Base-by-base conservation (phyloP, 768 basidiomycete genomes). In the Lentinula boryana region DNA sequence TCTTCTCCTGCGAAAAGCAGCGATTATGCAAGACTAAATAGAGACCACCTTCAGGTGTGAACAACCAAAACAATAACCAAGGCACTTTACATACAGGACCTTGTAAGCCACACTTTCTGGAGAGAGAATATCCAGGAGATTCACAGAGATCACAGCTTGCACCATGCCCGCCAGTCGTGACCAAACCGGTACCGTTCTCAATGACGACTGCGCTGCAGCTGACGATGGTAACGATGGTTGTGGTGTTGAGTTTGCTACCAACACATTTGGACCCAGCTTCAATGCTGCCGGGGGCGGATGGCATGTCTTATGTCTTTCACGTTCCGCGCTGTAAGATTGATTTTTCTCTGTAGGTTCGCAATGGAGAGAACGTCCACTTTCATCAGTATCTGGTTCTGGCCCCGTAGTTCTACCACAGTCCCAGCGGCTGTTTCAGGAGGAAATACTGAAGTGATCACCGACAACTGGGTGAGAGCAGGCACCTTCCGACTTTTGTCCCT, bases 331-430 rank as follows among this genome's bases (percentile, higher is more conserved):
- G 23, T 40, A 9, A 12, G 33, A 31, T 56, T 38, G 21, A 56
- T 43, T 27, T 27, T 5, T 43, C 13, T n/a, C 21, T 63, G 21
- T 57, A 87, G 83, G 81, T 87, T 78, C 69, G 87, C 86, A 0
- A 74, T 87, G 66, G 85, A 88, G 67, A 78, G 86, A 38, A 86
- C 85, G 0, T 63, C 70, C 23, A 66, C 68, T 4, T 82, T 77
- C 67, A 83, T 90, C 68, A 86, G 85, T 63, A 75, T 89, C 51
- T 91, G 84, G 83, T 90, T 88, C 73, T 91, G 86, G 86, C 75
- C 84, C 0, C 77, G 85, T 46, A 16, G 23, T 32, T 72, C 70
- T 52, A 76, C 67, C 31, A 65, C 68, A 13, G 73, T 83, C 27
- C 85, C 85, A 1, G 63, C 69, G 7, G 84, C 82, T 63, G 76